These are phyloP conservation scores for Rhamnella rubrinervis DNA, from an alignment of 331 rosid genomes.

Conservation along the genomic window DNA sequence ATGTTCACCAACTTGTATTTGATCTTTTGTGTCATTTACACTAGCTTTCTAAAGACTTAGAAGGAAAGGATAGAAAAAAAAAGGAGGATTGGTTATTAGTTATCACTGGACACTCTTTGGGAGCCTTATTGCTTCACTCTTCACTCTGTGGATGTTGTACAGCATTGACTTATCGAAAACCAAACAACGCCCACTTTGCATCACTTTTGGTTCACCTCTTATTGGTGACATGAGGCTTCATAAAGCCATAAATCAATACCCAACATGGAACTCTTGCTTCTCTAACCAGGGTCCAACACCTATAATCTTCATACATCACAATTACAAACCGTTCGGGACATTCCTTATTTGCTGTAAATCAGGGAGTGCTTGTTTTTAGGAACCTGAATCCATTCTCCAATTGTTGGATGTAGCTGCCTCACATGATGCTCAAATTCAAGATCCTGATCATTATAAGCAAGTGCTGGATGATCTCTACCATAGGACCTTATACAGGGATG, in stretches of 20 bases:
- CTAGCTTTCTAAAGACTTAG: no score
- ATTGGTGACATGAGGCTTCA: slow-evolving; percentile 41
- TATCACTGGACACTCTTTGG: slow-evolving; percentile 56
- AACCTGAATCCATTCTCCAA: slow-evolving; percentile 32
- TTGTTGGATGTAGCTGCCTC: slow-evolving; percentile 20
- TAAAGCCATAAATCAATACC: slow-evolving; percentile 34
- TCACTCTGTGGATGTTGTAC: slow-evolving; percentile 56
- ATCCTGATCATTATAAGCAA: slow-evolving; percentile 28
- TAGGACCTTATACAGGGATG: slow-evolving; percentile 17
- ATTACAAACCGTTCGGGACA: slow-evolving; percentile 66
- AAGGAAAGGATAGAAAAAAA: no score
- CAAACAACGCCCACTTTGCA: slow-evolving; percentile 49
- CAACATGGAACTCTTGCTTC: slow-evolving; percentile 62
- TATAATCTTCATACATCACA: slow-evolving; percentile 5
- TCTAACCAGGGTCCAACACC: slow-evolving; percentile 53
- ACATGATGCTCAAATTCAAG: background rate
- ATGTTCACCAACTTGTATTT: no score
- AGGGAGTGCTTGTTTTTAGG: slow-evolving; percentile 38
- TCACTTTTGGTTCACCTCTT: slow-evolving; percentile 75
- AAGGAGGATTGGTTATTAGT: slow-evolving; percentile 17
- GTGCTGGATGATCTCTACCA: slow-evolving; percentile 29
- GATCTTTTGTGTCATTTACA: no score
- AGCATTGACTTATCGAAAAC: slow-evolving; percentile 8
- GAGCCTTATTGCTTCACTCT: slow-evolving; percentile 75
- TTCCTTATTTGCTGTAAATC: slow-evolving; percentile 45